These are phyloP conservation scores for Plasmodium relictum DNA, from an alignment of 169 alveolate species.

Conservation along the genomic window DNA sequence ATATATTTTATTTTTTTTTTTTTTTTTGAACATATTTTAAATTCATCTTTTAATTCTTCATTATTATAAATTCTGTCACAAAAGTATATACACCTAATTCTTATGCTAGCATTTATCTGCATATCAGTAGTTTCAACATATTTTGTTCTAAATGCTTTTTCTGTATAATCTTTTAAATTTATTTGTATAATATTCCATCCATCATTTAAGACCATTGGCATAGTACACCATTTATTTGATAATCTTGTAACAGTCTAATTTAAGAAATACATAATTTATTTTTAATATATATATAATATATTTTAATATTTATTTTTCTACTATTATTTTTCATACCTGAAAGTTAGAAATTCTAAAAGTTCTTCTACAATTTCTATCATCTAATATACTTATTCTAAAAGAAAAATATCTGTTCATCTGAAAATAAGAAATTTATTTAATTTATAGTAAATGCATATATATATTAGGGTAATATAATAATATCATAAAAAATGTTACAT, in stretches of 20 bases:
- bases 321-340: conserved; percentile 81
- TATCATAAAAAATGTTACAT: conserved; percentile 8
- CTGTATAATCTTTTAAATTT: conserved; percentile 96
- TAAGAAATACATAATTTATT: background rate
- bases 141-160: conserved; percentile 98
- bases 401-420: conserved; percentile 96
- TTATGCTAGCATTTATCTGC: conserved; percentile 97
- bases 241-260: conserved; percentile 66
- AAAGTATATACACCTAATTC: conserved; percentile 96
- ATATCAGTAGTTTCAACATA: conserved; percentile 96
- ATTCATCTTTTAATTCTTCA: conserved; percentile 85
- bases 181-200: conserved; percentile 98
- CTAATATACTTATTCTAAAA: conserved; percentile 96
- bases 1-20: conserved; percentile 39
- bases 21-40: conserved; percentile 52
- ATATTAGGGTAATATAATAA: background rate
- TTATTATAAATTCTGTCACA: conserved; percentile 94
- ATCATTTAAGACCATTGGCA: conserved; percentile 98
- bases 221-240: conserved; percentile 86
- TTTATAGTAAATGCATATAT: background rate
- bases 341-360: conserved; percentile 97
- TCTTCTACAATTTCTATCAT: conserved; percentile 96
- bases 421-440: background rate
- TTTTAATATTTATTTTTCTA: too few species aligned
- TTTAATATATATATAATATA: too few species aligned